These are phyloP conservation scores for Glycyrrhiza uralensis DNA, from an alignment of 306 rosid genomes.

Conservation along the genomic window DNA sequence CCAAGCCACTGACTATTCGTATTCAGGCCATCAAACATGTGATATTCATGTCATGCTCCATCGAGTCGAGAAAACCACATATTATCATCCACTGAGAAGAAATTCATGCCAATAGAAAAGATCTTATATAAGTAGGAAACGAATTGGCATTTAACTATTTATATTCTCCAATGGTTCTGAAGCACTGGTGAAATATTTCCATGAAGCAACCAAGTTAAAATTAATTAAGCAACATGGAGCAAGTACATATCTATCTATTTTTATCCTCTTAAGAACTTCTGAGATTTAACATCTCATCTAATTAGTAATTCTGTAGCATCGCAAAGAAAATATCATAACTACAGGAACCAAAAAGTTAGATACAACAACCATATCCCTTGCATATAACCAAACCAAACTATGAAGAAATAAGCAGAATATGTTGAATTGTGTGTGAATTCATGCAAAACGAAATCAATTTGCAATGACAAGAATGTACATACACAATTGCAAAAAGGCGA, in stretches of 20 bases:
- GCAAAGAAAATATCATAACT: background rate
- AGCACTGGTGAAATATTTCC: background rate
- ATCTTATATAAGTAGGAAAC: background rate
- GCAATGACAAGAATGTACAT: background rate
- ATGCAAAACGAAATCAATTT: background rate
- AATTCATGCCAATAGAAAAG: background rate
- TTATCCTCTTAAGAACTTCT: background rate
- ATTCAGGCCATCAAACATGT: background rate
- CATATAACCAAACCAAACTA: background rate
- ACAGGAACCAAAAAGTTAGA: background rate
- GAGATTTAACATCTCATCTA: background rate
- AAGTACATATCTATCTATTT: background rate
- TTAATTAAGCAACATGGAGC: background rate
- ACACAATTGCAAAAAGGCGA: background rate
- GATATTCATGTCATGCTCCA: background rate
- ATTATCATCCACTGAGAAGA: background rate
- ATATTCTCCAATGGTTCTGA: background rate
- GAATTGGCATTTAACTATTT: background rate
- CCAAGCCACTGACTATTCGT: background rate
- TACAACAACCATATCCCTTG: background rate
- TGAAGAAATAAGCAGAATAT: background rate
- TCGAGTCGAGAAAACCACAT: background rate
- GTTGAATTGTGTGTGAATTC: conserved; percentile 1
- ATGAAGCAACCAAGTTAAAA: background rate
- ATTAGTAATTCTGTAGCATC: background rate